Percentiles rank a stretch among this genome's conserved stretches.
Conservation (phyloP, 2,329 filamentous ascomycete species). For the Atkinsonella texensis region DNA sequence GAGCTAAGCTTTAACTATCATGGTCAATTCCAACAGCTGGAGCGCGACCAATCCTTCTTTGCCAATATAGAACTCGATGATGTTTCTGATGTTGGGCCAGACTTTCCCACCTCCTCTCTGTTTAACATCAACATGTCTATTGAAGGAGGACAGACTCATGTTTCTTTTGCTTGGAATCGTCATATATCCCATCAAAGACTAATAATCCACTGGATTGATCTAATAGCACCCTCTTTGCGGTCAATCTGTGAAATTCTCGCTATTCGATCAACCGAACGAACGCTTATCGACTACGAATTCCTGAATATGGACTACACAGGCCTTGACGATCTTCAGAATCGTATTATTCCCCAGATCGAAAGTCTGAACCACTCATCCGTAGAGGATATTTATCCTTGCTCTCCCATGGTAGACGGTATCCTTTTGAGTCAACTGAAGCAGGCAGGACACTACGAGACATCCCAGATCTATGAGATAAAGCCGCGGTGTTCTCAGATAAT, state of each 20-base stretch:
- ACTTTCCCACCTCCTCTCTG: slow-evolving; percentile 1
- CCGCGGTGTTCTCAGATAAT: not conserved
- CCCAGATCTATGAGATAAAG: slow-evolving; percentile 11
- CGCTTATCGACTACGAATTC: slow-evolving; percentile 3
- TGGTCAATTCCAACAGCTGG: slow-evolving; percentile 9
- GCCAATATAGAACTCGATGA: slow-evolving; percentile 3
- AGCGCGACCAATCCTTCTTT: slow-evolving; percentile 10
- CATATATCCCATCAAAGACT: slow-evolving; percentile 2
- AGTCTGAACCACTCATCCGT: slow-evolving; percentile 11
- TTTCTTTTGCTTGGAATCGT: slow-evolving; percentile 4
- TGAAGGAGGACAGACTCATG: slow-evolving; percentile 1
- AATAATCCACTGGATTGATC: not conserved
- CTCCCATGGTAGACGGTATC: slow-evolving; percentile 25
- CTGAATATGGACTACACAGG: slow-evolving; percentile 14
- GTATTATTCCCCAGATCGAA: slow-evolving; percentile 10
- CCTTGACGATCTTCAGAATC: slow-evolving; percentile 13
- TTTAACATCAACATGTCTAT: slow-evolving; percentile 4
- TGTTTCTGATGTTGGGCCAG: slow-evolving; percentile 5
- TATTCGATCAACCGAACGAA: not conserved
- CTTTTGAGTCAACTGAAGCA: slow-evolving; percentile 19
- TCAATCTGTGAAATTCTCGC: not conserved
- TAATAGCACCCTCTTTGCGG: not conserved
- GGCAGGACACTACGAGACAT: slow-evolving; percentile 8
- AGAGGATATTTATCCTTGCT: slow-evolving; percentile 25
- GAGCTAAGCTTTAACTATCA: slow-evolving; percentile 9